Evolutionary conservation across 345 rosid genomes (phyloP).

Genomic region (Melastoma malabathricum): DNA sequence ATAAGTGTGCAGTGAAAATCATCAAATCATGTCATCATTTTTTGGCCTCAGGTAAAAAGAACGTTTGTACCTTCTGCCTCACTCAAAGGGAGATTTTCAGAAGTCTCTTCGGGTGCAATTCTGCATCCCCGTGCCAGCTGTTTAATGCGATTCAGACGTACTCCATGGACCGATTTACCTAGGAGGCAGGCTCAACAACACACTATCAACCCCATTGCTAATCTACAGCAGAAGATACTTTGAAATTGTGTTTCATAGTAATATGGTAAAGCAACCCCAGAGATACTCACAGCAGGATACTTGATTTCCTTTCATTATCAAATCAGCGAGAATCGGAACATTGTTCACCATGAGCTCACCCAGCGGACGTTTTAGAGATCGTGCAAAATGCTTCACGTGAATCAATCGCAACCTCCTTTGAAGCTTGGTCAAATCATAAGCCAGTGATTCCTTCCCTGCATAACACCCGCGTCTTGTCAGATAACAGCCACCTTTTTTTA

Average conservation of each 20-base stretch:
- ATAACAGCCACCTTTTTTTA: neutral
- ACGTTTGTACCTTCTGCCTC: slow-evolving; percentile 29
- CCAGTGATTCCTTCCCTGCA: slow-evolving; percentile 50
- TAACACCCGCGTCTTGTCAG: neutral
- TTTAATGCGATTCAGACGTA: slow-evolving; percentile 63
- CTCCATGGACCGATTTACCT: slow-evolving; percentile 44
- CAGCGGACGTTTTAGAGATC: slow-evolving; percentile 32
- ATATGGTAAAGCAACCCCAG: neutral
- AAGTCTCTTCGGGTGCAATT: slow-evolving; percentile 17
- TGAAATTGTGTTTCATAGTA: too few relatives aligned
- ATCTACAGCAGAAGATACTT: neutral
- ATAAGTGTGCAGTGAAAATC: too few relatives aligned
- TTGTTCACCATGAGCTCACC: slow-evolving; percentile 11
- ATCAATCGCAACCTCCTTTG: slow-evolving; percentile 47
- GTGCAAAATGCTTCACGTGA: slow-evolving; percentile 67
- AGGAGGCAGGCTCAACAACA: slow-evolving; percentile 8
- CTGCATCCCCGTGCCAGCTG: slow-evolving; percentile 42
- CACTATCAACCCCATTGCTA: neutral
- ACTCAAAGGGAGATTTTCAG: slow-evolving; percentile 11
- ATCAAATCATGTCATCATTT: too few relatives aligned
- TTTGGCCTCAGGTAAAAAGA: too few relatives aligned
- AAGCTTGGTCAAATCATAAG: slow-evolving; percentile 30
- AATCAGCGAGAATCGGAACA: slow-evolving; percentile 16
- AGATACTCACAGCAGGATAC: slow-evolving; percentile 35
- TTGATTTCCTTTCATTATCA: slow-evolving; percentile 16